phyloP scores from a whole-genome alignment of 2,329 filamentous ascomycete genomes.

The Exutisphaerella laricina region DNA sequence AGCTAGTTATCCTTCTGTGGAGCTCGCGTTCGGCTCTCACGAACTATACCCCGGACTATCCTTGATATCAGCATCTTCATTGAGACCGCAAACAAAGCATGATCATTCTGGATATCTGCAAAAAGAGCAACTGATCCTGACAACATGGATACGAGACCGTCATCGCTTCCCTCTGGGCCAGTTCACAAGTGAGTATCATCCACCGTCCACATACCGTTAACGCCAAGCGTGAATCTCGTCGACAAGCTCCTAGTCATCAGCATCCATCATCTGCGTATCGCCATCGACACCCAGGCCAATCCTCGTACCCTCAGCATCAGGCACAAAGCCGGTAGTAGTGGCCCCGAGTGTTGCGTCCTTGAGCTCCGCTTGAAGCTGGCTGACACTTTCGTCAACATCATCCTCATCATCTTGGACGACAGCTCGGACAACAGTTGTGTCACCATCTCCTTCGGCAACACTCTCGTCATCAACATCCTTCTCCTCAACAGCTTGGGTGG shows the following conservation, averaged over 20 bases:
- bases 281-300: slow-evolving; percentile 26
- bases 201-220: no score
- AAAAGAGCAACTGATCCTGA: no score
- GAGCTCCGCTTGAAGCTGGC: slow-evolving; percentile 26
- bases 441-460: slow-evolving; percentile 12
- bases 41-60: no score
- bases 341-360: slow-evolving; percentile 24
- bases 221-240: no score
- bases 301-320: slow-evolving; percentile 35
- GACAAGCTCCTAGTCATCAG: slow-evolving; percentile 14
- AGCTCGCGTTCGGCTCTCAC: no score
- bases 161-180: no score
- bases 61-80: no score
- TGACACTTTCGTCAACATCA: slow-evolving; percentile 22
- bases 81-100: no score
- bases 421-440: slow-evolving; percentile 10
- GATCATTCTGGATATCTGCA: no score
- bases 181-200: no score
- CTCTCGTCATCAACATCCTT: slow-evolving; percentile 13
- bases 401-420: slow-evolving; percentile 5
- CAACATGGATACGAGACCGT: no score
- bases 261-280: slow-evolving; percentile 23
- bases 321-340: slow-evolving; percentile 21
- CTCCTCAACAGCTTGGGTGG: slow-evolving; percentile 16
- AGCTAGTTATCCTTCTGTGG: no score